Evolutionary conservation across 2,329 filamentous ascomycete species (phyloP), one percentile per base, ranked within the genome.

Genomic region (Fusarium lyarnte): DNA sequence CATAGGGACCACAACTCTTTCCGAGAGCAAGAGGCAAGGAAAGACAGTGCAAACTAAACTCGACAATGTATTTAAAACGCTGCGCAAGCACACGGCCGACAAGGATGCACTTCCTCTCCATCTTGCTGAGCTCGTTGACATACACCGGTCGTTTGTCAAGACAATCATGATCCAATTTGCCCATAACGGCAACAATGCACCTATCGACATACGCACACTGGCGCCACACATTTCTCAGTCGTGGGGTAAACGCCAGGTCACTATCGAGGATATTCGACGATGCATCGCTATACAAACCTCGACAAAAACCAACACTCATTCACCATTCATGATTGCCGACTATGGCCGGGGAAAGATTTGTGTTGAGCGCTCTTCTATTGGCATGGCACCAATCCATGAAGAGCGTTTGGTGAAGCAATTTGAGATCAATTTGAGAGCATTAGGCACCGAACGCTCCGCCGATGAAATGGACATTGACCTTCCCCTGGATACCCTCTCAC

Each of bases 221-320:
- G 85, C 88, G 38, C 89, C 89, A 14, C 86, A 90, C 63, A 85
- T 93, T 43, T 88, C 91, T 17, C 87, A 89, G 71, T 84, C 91
- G 41, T 95, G 92, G 92, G 91, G 92, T 66, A 94, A 92, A 82
- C 87, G 92, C 36, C 86, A 86, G 63, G 91, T 94, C 21, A 87
- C 85, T 1, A 82, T 88, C 1, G 88, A 90, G 43, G 92, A 95
- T 75, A 84, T 94, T 52, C 89, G 89, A 69, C 86, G 88, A 68
- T 88, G 91, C 70, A 81, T 95, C 27, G 92, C 91, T 53, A 82
- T 94, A n/a, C 85, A 91, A 75, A 74, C 78, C 16, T 79, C 77
- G 4, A 80, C 82, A 67, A 83, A 82, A 8, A 46, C 74, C 29
- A 58, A 76, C 39, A 58, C 66, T 11, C 47, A 71, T 38, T 80